These are phyloP conservation scores for Lactarius hatsudake DNA, from an alignment of 768 basidiomycete species.

Conservation along the genomic window DNA sequence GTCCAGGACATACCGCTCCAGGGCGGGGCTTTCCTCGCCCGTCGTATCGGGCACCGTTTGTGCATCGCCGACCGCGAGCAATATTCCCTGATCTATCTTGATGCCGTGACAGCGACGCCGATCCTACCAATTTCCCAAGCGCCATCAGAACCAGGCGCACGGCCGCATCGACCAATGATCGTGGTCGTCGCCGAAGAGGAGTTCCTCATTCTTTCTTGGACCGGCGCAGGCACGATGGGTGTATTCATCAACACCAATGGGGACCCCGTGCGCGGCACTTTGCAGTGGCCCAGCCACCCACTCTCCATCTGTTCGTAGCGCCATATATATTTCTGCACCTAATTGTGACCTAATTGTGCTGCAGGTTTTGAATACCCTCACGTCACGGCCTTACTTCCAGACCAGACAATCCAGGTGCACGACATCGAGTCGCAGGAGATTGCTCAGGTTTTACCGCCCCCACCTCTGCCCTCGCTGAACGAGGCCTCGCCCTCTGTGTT, in stretches of 20 bases:
- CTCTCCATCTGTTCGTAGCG: constrained; percentile 62
- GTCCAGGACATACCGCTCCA: constrained; percentile 70
- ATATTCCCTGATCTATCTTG: constrained; percentile 81
- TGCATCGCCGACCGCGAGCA: constrained; percentile 70
- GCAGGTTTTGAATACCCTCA: constrained; percentile 81
- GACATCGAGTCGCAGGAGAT: constrained; percentile 70
- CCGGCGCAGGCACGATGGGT: constrained; percentile 75
- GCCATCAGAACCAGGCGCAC: constrained; percentile 35
- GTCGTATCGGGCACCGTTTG: constrained; percentile 58
- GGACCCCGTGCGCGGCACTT: constrained; percentile 85
- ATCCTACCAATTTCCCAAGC: constrained; percentile 81
- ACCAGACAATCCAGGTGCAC: constrained; percentile 80
- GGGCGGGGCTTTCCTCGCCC: constrained; percentile 54
- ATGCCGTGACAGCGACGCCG: constrained; percentile 63
- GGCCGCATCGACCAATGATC: constrained; percentile 62
- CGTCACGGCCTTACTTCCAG: constrained; percentile 71
- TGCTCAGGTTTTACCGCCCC: constrained; percentile 63
- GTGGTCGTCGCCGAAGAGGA: constrained; percentile 73
- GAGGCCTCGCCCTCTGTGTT: constrained; percentile 31
- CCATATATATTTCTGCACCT: neutral
- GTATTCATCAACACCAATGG: constrained; percentile 83
- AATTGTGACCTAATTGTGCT: neutral
- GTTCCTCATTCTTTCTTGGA: constrained; percentile 85
- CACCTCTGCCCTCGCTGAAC: constrained; percentile 26
- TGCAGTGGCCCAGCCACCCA: constrained; percentile 83